Percentiles rank a stretch among this genome's conserved stretches.
Conservation (phyloP, 2,329 filamentous ascomycete species). For the Curvularia verruculosa region DNA sequence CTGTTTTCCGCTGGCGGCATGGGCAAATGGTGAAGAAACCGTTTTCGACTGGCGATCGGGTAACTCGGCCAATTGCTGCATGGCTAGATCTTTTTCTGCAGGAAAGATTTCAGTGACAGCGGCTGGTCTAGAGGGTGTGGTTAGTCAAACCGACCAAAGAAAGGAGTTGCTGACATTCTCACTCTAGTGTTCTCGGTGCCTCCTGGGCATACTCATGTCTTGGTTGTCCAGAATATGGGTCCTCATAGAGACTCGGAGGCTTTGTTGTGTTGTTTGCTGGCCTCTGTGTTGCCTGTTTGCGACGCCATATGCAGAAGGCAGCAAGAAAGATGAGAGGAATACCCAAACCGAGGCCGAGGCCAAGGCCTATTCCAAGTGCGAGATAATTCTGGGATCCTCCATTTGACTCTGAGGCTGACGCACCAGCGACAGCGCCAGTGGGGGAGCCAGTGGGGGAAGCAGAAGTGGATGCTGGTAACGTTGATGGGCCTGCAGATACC, state of each 20-base stretch:
- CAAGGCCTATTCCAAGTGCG: constrained; percentile 4
- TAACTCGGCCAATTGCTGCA: background rate
- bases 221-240: background rate
- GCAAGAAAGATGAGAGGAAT: background rate
- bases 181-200: background rate
- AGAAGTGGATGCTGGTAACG: background rate
- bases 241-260: background rate
- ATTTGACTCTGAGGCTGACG: constrained; percentile 1
- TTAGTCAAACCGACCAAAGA: background rate
- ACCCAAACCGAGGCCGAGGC: constrained; percentile 3
- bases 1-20: background rate
- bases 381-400: constrained; percentile 5
- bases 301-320: constrained; percentile 7
- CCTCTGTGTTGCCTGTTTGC: background rate
- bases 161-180: background rate
- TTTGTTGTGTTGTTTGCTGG: background rate
- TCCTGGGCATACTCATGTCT: constrained; percentile 1
- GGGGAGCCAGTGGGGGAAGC: constrained; percentile 1
- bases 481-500: background rate
- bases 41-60: background rate
- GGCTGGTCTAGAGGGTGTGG: background rate
- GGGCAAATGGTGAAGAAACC: background rate
- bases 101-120: background rate
- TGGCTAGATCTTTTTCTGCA: background rate
- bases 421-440: background rate